Conservation (phyloP, 257 asterid species). For the Paraleonurus japonicus region DNA sequence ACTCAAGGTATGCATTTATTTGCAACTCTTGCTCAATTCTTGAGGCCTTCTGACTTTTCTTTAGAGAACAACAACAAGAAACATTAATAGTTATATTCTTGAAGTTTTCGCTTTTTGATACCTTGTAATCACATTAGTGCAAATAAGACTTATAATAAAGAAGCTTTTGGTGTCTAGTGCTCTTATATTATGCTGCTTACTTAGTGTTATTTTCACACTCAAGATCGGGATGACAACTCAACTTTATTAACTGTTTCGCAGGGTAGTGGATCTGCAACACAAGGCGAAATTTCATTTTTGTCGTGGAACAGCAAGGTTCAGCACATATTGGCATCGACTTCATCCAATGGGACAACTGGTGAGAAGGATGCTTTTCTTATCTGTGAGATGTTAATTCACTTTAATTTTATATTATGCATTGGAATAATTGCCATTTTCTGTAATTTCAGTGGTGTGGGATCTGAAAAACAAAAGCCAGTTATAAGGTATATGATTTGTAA, state of each 20-base stretch:
- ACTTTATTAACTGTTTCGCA: slow-evolving; percentile 36
- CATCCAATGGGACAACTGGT: slow-evolving; percentile 94
- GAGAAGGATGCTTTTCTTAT: slow-evolving; percentile 23
- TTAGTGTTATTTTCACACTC: slow-evolving; percentile 9
- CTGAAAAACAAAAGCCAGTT: slow-evolving; percentile 91
- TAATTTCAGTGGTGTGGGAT: slow-evolving; percentile 90
- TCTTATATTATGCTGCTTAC: neutral
- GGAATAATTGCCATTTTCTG: slow-evolving; percentile 31
- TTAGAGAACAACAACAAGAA: neutral
- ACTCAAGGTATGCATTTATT: slow-evolving; percentile 58
- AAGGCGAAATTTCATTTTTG: slow-evolving; percentile 89
- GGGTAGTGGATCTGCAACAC: slow-evolving; percentile 93
- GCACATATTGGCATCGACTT: slow-evolving; percentile 89
- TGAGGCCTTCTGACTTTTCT: slow-evolving; percentile 11
- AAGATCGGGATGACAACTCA: slow-evolving; percentile 22
- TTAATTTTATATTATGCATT: slow-evolving; percentile 20
- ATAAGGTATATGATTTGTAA: slow-evolving; percentile 51
- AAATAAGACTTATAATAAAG: neutral
- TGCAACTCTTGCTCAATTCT: slow-evolving; percentile 3
- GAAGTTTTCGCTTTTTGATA: neutral
- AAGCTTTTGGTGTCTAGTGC: neutral
- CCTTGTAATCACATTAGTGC: neutral
- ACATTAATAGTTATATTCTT: neutral
- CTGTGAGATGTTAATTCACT: slow-evolving; percentile 18
- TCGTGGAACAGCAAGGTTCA: slow-evolving; percentile 94